Base-by-base conservation (phyloP, 768 basidiomycete species). In the Panus rudis region DNA sequence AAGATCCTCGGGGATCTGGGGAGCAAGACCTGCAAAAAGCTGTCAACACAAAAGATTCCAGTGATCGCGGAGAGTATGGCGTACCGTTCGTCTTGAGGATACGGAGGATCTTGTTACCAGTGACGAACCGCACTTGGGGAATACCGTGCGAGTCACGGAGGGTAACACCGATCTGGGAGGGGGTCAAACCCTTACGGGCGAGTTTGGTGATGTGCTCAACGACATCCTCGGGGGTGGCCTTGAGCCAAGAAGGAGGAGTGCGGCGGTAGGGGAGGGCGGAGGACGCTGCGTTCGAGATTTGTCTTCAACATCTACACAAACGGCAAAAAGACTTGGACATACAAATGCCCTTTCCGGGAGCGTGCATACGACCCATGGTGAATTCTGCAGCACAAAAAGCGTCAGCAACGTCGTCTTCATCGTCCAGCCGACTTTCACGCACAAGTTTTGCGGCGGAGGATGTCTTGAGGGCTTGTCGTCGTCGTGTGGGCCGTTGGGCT, bases 281-380 rank as follows among this genome's bases (percentile, higher is more conserved):
- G 70, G 92, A 92, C 72, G 85, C 81, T 72, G 53, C 11, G 41
- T 21, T 34, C 51, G 38, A 50, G 22, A 37, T 27, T 34, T 24
- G 12, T 46, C 35, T 39, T 37, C 3, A 24, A 45, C 38, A 45
- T 32, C 43, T 44, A 49, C 42, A 45, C 37, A 32, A 33, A 35
- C 22, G 14, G 42, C 13, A 6, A 19, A 37, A 37, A 45, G 39
- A n/a, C 20, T 37, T 31, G n/a, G 45, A 81, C 85, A 59, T 68
- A 91, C 87, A 89, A 77, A 98, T 96, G 79, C 93, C 94, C 91
- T 98, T 98, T 71, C 92, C 92, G 70, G 92, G 92, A 81, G 92
- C 92, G 81, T 98, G 94, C 91, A 96, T 92, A 64, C 92, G 91
- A 88, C 85, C 88, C 88, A 91, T 91, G 71, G 57, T 71, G 54